Percentiles rank a stretch among this genome's conserved stretches.
Evolutionary conservation across 108 stramenopile species (phyloP).

Genomic region (Seminavis robusta): DNA sequence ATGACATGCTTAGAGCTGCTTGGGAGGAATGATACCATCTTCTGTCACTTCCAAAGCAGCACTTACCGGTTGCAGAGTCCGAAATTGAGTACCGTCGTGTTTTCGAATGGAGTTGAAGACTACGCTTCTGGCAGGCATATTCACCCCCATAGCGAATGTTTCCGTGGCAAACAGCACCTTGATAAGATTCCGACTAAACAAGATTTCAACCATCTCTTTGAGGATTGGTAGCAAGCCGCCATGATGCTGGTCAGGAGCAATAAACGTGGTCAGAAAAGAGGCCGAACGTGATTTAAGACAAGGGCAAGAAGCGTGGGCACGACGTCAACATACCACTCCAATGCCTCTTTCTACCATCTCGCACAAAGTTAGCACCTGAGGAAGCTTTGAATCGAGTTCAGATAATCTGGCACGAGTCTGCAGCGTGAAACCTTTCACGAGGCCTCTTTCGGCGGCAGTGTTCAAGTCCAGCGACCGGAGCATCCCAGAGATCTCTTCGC

Average conservation of each 20-base stretch:
- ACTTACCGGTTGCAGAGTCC: conserved; percentile 63
- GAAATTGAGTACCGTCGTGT: conserved; percentile 91
- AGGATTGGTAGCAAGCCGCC: conserved; percentile 97
- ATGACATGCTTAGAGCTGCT: background rate
- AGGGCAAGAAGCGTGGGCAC: background rate
- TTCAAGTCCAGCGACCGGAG: conserved; percentile 85
- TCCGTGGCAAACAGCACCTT: conserved; percentile 98
- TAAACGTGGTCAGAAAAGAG: background rate
- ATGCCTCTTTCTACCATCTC: conserved; percentile 92
- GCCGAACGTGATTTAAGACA: background rate
- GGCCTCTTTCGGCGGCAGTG: conserved; percentile 71
- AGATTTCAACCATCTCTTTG: conserved; percentile 95
- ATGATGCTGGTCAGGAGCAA: conserved; percentile 74
- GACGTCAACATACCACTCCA: conserved; percentile 63
- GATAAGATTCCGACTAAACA: conserved; percentile 91
- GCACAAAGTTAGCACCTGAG: conserved; percentile 84
- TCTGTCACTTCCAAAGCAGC: too few relatives aligned
- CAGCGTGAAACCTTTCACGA: conserved; percentile 69
- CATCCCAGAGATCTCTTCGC: conserved; percentile 90
- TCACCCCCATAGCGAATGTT: conserved; percentile 99
- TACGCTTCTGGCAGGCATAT: conserved; percentile 97
- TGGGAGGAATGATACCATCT: background rate
- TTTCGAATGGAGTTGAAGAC: conserved; percentile 95
- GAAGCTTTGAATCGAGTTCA: conserved; percentile 80
- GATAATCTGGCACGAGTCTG: conserved; percentile 83